Evolutionary conservation across 169 alveolate species (phyloP), one percentile per base, ranked within the genome.

Genomic region (Plasmodium ovale): DNA sequence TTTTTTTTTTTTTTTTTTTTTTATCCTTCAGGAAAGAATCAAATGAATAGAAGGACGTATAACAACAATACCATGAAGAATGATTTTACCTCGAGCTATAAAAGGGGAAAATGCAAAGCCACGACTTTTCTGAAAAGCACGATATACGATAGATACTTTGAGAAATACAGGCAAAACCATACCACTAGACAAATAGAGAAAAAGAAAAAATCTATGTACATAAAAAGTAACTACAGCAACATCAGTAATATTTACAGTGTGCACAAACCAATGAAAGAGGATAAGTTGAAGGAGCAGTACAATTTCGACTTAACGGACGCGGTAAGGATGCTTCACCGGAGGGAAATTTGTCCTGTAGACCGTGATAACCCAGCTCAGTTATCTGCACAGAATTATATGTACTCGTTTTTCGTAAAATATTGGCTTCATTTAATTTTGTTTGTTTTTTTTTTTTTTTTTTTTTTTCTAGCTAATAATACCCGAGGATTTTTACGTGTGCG

Each of bases 201-300:
- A 21, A 82, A 82, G 64, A 82, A 82, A 39, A 82, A 82, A 82
- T 82, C 90, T 21, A 82, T 67, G 21, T 82, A 82, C 59, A 67
- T 82, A 65, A 82, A 68, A 67, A 68, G 59, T 14, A 68, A 82
- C 67, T 82, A 82, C 12, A 82, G 90, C 54, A 82, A 82, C 25
- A 82, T 82, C 62, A 82, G 90, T 47, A 82, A 82, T 60, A 82
- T 82, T n/a, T 82, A 82, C 58, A 82, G 84, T 42, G 84, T 82
- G 21, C 42, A 51, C 23, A 65, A 70, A 33, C 82, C 84, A 23
- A 19, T 59, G 54, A 69, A 42, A 49, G 71, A 65, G 27, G 90
- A 82, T 14, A 42, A 23, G 27, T 16, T 68, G 19, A 60, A 35
- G 25, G 62, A 68, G 21, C 73, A 82, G 35, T 82, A 65, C 27